phyloP scores from a whole-genome alignment of 2,329 filamentous ascomycete genomes.

The Fusarium penzigii region DNA sequence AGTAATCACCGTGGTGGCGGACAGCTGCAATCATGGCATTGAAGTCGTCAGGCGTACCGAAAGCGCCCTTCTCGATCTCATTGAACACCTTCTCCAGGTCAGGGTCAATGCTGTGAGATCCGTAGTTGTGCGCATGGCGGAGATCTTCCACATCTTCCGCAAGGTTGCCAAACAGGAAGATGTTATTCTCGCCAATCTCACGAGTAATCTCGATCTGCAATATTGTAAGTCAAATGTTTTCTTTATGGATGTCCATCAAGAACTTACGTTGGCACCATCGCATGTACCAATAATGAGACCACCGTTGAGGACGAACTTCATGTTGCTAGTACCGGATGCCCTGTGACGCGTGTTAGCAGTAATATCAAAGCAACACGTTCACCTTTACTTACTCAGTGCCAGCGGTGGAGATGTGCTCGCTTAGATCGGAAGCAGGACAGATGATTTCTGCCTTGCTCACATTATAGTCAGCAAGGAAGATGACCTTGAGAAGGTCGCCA shows the following conservation, averaged over 20 bases:
- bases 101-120: constrained; percentile 73
- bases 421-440: constrained; percentile 89
- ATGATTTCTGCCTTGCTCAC: constrained; percentile 99
- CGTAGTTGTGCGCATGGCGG: constrained; percentile 86
- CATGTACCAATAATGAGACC: constrained; percentile 97
- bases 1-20: constrained; percentile 93
- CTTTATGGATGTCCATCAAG: not conserved
- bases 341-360: constrained; percentile 32
- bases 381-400: constrained; percentile 72
- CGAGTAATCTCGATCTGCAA: constrained; percentile 88
- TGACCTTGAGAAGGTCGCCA: constrained; percentile 91
- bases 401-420: constrained; percentile 97
- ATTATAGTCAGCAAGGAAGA: constrained; percentile 98
- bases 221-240: constrained; percentile 5
- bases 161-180: constrained; percentile 96
- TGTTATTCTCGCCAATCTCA: constrained; percentile 94
- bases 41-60: constrained; percentile 79
- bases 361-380: not conserved
- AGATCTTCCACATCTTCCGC: constrained; percentile 96
- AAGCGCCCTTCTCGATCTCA: constrained; percentile 75
- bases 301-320: constrained; percentile 99
- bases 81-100: constrained; percentile 81
- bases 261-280: constrained; percentile 89
- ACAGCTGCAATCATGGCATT: constrained; percentile 82
- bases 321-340: constrained; percentile 88